These are phyloP conservation scores for Talaromyces sp. DNA, from an alignment of 2,329 filamentous ascomycete species.

Conservation along the genomic window DNA sequence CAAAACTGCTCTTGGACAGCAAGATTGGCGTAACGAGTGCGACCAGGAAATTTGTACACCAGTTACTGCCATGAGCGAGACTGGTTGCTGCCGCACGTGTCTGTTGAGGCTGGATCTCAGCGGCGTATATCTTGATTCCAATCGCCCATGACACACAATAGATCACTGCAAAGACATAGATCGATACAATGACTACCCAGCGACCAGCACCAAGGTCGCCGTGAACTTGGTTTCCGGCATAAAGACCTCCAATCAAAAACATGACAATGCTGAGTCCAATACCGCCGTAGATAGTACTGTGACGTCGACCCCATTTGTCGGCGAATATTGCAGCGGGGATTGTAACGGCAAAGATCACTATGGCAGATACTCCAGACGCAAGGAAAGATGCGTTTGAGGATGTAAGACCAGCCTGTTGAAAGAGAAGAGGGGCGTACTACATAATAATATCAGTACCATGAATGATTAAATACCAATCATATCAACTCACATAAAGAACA, in stretches of 20 bases:
- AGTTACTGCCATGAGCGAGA: constrained; percentile 35
- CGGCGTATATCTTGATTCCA: constrained; percentile 52
- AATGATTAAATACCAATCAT: too few species aligned
- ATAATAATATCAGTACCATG: background rate
- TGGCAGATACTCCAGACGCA: constrained; percentile 57
- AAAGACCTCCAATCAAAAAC: constrained; percentile 29
- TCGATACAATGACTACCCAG: constrained; percentile 25
- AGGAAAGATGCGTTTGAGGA: constrained; percentile 53
- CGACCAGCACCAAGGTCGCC: constrained; percentile 21
- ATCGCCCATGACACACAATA: constrained; percentile 48
- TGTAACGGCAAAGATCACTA: constrained; percentile 54
- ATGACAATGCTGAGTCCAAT: constrained; percentile 40
- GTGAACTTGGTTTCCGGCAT: constrained; percentile 27
- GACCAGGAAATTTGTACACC: constrained; percentile 37
- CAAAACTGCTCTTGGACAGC: constrained; percentile 38
- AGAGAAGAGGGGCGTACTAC: constrained; percentile 58
- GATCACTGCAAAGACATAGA: constrained; percentile 23
- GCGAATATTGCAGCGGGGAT: constrained; percentile 55
- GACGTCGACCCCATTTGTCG: constrained; percentile 55
- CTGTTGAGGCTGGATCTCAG: constrained; percentile 55
- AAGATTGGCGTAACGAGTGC: constrained; percentile 42
- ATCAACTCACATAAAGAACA: constrained; percentile 35
- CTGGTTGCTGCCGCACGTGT: constrained; percentile 53
- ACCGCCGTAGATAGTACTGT: constrained; percentile 52
- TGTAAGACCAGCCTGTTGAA: constrained; percentile 55